phyloP scores from a whole-genome alignment of 768 basidiomycete species.

The Termitomyces sp. region DNA sequence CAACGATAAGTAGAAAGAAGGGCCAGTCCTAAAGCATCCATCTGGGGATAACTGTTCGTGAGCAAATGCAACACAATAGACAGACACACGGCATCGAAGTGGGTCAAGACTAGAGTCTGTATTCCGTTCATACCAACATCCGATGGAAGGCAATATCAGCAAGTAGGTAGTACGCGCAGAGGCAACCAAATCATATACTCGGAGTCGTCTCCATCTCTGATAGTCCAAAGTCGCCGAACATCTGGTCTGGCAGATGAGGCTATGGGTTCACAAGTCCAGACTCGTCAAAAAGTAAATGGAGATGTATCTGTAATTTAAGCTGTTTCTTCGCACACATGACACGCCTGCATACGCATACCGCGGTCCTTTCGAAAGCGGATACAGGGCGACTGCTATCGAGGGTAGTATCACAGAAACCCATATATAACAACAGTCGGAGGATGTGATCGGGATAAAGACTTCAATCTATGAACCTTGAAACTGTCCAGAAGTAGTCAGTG shows the following conservation, averaged over 20 bases:
- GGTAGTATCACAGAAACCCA: slow-evolving; percentile 2
- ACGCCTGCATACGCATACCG: not conserved
- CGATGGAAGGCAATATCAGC: not conserved
- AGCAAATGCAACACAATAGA: slow-evolving; percentile 2
- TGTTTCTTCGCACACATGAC: slow-evolving; percentile 5
- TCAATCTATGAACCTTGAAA: not conserved
- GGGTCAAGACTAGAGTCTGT: slow-evolving; percentile 3
- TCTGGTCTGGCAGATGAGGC: not conserved
- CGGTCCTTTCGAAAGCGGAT: not conserved
- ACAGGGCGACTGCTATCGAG: not conserved
- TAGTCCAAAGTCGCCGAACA: not conserved
- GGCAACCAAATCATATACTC: not conserved
- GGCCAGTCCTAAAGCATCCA: slow-evolving; percentile 4
- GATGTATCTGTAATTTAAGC: not conserved
- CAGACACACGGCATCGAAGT: slow-evolving; percentile 9
- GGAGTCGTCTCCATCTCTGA: not conserved
- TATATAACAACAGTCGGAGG: not conserved
- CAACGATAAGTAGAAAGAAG: not conserved
- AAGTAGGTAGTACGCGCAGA: not conserved
- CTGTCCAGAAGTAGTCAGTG: not conserved
- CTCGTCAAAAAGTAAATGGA: slow-evolving; percentile 1
- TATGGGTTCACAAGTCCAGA: slow-evolving; percentile 3
- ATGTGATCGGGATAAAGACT: not conserved
- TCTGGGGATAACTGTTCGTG: slow-evolving; percentile 8
- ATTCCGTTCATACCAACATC: not conserved